Conservation (phyloP, 768 basidiomycete species). For the Naganishia vishniacii region DNA sequence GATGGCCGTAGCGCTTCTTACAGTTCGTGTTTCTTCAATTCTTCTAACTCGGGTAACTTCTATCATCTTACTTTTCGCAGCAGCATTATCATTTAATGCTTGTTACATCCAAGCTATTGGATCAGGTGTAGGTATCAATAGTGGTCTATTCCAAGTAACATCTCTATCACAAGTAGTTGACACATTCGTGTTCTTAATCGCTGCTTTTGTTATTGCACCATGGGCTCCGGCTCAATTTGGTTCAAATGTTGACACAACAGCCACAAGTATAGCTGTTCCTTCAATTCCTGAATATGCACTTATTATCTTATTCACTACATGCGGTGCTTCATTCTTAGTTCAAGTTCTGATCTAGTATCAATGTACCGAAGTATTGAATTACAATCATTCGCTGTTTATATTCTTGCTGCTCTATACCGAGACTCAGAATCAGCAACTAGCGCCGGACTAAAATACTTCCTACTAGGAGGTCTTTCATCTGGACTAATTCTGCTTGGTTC, state of each 20-base stretch:
- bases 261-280: conserved; percentile 5
- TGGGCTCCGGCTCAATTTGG: conserved; percentile 22
- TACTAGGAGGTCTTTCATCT: conserved; percentile 36
- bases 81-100: conserved; percentile 27
- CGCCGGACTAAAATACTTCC: conserved; percentile 37
- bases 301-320: conserved; percentile 25
- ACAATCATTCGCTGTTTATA: conserved; percentile 37
- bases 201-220: conserved; percentile 31
- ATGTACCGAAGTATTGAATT: conserved; percentile 35
- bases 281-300: conserved; percentile 28
- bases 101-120: conserved; percentile 33
- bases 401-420: conserved; percentile 34
- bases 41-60: conserved; percentile 31
- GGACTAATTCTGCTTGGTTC: conserved; percentile 34
- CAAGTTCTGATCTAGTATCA: conserved; percentile 34
- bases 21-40: conserved; percentile 28
- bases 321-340: conserved; percentile 35
- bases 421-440: conserved; percentile 34
- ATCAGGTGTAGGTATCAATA: conserved; percentile 34
- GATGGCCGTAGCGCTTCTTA: conserved; percentile 32
- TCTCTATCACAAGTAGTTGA: conserved; percentile 33
- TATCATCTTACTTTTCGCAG: conserved; percentile 30
- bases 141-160: conserved; percentile 35
- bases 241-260: not conserved
- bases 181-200: conserved; percentile 30